phyloP scores from a whole-genome alignment of 306 rosid species.

The Cicer cuneatum region DNA sequence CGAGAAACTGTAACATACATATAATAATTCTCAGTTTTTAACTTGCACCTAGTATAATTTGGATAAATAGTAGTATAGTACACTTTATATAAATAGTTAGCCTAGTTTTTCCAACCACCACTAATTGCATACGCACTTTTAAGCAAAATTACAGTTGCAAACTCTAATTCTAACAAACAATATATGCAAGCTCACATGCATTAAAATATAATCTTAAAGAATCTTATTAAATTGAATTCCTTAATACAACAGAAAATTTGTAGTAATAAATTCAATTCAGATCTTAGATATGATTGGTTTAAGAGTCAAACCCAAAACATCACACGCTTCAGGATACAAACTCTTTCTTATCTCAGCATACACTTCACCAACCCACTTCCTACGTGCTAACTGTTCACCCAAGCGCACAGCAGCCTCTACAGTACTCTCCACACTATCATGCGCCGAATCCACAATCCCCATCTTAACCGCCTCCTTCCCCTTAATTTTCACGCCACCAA shows the following conservation, averaged over 20 bases:
- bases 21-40: too few relatives aligned
- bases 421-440: constrained; percentile 54
- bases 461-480: constrained; percentile 59
- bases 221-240: not conserved
- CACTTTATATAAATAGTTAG: not conserved
- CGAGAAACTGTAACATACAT: not conserved
- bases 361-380: constrained; percentile 64
- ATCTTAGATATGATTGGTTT: constrained; percentile 46
- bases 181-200: not conserved
- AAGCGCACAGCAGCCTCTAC: constrained; percentile 59
- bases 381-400: constrained; percentile 54
- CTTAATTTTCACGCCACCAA: constrained; percentile 55
- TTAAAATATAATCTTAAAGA: not conserved
- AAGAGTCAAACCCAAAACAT: constrained; percentile 47
- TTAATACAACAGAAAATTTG: not conserved
- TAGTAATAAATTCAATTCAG: constrained; percentile 36
- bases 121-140: not conserved
- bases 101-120: not conserved
- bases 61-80: not conserved
- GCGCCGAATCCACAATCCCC: constrained; percentile 73
- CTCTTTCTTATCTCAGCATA: constrained; percentile 76
- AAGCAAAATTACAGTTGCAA: not conserved
- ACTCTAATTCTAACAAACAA: not conserved
- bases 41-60: not conserved
- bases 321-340: constrained; percentile 58